Base-by-base conservation (phyloP, 768 basidiomycete species). In the Gautieria morchelliformis region DNA sequence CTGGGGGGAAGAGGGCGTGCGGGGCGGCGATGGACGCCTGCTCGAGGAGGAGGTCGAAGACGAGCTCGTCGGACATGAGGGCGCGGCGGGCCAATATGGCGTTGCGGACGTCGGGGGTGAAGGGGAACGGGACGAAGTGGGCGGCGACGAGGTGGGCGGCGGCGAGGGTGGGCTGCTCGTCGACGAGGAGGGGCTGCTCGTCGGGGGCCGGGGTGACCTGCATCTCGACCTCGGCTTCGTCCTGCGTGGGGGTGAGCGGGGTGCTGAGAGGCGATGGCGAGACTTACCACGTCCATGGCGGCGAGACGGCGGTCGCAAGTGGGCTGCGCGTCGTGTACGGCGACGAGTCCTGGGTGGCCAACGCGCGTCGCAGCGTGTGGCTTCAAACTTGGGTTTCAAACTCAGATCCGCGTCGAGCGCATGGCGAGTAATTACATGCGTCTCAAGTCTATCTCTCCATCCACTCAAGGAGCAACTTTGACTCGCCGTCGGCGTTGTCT, bases 21-120 rank as follows among this genome's bases (percentile, higher is more conserved):
- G 84, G 78, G 22, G 76, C 73, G 9, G 70, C 73, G 51, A 90
- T 73, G 6, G 83, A 81, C 22, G 87, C 87, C 14, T 80, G 76
- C 9, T 73, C 68, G 40, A 93, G 78, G 5, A 92, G 76, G 20
- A 85, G 78, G 67, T 91, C 88, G 60, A 88, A 87, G 33, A 92
- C 76, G 48, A 90, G 80, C 53, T 75, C 63, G 66, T 85, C 84
- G 30, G 76, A 73, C 71, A 89, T 73, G 39, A 70, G 69, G 5
- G 78, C 78, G 40, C 89, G 80, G 40, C 87, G 79, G 44, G 75
- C 70, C 62, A 82, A 78, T 53, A 90, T 85, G 22, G 11, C 47
- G 17, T 50, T 41, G 37, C 37, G 37, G 1, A 30, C 39, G 3
- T 57, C 56, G 5, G 35, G 35, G 24, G 45, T 57, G 37, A 57